Conservation (phyloP, 2,329 filamentous ascomycete genomes). For the Penicillium sp. region DNA sequence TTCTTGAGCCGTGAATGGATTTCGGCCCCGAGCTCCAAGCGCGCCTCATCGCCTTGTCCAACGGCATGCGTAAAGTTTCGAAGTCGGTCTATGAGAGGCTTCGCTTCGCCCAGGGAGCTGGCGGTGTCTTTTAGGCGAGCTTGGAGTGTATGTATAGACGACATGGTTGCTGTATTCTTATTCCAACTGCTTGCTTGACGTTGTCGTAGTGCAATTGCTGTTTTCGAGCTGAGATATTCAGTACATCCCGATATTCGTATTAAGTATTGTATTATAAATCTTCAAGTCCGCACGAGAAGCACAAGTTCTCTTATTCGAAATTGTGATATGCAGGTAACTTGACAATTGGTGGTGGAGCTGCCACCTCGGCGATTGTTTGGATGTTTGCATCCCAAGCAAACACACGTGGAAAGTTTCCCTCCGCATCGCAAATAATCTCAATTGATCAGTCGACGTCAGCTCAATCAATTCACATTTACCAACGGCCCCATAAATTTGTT, state of each 20-base stretch:
- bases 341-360: not conserved
- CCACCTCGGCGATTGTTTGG: not conserved
- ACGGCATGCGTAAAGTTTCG: slow-evolving; percentile 60
- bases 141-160: slow-evolving; percentile 38
- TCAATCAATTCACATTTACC: not conserved
- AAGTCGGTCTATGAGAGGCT: slow-evolving; percentile 54
- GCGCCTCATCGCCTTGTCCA: slow-evolving; percentile 60
- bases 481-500: not conserved
- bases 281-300: too few species aligned
- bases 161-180: slow-evolving; percentile 27
- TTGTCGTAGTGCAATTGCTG: too few species aligned
- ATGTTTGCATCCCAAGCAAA: slow-evolving; percentile 5
- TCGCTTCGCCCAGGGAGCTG: slow-evolving; percentile 50
- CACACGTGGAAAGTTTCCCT: slow-evolving; percentile 11
- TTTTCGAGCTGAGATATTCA: too few species aligned
- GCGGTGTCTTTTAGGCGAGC: slow-evolving; percentile 51
- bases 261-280: too few species aligned
- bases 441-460: not conserved
- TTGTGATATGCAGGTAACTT: not conserved
- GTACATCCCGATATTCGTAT: too few species aligned
- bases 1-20: slow-evolving; percentile 75
- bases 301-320: too few species aligned
- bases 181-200: not conserved
- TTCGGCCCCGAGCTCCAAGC: slow-evolving; percentile 71
- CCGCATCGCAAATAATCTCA: slow-evolving; percentile 6